These are phyloP conservation scores for Phytophthora citrophthora DNA, from an alignment of 352 stramenopile species.

Conservation along the genomic window DNA sequence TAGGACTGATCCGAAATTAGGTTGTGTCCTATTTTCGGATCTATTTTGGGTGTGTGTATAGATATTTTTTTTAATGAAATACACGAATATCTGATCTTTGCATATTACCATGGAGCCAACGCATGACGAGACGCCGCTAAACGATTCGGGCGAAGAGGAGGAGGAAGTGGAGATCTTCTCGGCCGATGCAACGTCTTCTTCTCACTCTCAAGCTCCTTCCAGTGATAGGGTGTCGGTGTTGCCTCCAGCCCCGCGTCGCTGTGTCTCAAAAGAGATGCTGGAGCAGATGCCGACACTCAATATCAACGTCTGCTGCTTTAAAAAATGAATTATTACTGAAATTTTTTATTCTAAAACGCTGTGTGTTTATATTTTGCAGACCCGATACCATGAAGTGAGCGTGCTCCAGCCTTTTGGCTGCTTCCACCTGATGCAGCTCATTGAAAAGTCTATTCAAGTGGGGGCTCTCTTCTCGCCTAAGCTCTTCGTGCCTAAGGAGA, in stretches of 20 bases:
- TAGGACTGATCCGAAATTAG: background rate
- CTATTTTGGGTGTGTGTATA: too few relatives aligned
- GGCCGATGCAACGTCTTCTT: background rate
- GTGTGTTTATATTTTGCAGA: constrained; percentile 29
- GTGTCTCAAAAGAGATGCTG: constrained; percentile 71
- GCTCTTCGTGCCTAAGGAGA: constrained; percentile 80
- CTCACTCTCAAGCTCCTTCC: background rate
- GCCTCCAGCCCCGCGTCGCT: constrained; percentile 40
- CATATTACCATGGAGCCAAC: too few relatives aligned
- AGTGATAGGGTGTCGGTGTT: constrained; percentile 47
- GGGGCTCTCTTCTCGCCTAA: constrained; percentile 75
- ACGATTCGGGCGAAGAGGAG: constrained; percentile 22
- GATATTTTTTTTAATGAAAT: too few relatives aligned
- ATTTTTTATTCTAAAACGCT: constrained; percentile 2
- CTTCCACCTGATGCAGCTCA: constrained; percentile 83
- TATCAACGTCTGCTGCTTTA: constrained; percentile 46
- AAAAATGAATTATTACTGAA: background rate
- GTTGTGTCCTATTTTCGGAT: background rate
- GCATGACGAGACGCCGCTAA: constrained; percentile 6
- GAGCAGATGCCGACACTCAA: constrained; percentile 75
- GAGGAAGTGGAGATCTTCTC: constrained; percentile 35
- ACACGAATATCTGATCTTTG: too few relatives aligned
- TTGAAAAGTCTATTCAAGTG: constrained; percentile 81
- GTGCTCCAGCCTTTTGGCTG: constrained; percentile 66
- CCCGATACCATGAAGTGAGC: constrained; percentile 60